These are phyloP conservation scores for Davidsoniella australis DNA, from an alignment of 2,329 filamentous ascomycete species.

Conservation along the genomic window DNA sequence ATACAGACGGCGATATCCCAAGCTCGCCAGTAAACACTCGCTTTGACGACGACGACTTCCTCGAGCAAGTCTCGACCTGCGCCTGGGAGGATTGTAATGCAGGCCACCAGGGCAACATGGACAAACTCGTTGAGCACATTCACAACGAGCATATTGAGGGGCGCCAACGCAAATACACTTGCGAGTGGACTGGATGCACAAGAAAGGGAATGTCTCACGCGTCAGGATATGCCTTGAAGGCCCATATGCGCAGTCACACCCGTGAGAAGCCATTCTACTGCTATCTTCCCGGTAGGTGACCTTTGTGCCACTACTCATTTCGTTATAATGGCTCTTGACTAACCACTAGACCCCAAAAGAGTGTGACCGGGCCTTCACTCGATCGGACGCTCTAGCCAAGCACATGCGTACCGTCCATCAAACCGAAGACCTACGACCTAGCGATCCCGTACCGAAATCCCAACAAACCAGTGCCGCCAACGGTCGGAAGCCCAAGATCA, in stretches of 20 bases:
- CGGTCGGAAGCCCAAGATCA: conserved; percentile 41
- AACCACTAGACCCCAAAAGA: conserved; percentile 33
- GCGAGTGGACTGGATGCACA: conserved; percentile 83
- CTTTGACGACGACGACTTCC: conserved; percentile 56
- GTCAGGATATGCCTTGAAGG: conserved; percentile 86
- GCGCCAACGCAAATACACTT: conserved; percentile 92
- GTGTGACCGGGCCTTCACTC: conserved; percentile 91
- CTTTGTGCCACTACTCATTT: neutral
- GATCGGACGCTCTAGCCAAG: conserved; percentile 89
- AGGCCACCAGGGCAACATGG: conserved; percentile 64
- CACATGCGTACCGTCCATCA: conserved; percentile 99
- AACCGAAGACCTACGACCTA: conserved; percentile 69
- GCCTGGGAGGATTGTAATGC: conserved; percentile 60
- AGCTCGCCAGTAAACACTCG: conserved; percentile 51
- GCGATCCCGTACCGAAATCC: conserved; percentile 46
- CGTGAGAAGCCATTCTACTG: conserved; percentile 98
- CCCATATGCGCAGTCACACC: conserved; percentile 95
- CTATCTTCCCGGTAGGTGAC: conserved; percentile 60
- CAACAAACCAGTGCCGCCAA: conserved; percentile 18
- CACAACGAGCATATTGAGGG: conserved; percentile 90
- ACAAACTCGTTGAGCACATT: conserved; percentile 63
- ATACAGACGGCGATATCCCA: conserved; percentile 74
- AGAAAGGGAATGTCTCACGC: conserved; percentile 84
- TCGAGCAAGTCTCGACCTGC: conserved; percentile 63
- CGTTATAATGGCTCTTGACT: neutral